Evolutionary conservation across 768 basidiomycete species (phyloP).

Genomic region (Pisolithus microcarpus): DNA sequence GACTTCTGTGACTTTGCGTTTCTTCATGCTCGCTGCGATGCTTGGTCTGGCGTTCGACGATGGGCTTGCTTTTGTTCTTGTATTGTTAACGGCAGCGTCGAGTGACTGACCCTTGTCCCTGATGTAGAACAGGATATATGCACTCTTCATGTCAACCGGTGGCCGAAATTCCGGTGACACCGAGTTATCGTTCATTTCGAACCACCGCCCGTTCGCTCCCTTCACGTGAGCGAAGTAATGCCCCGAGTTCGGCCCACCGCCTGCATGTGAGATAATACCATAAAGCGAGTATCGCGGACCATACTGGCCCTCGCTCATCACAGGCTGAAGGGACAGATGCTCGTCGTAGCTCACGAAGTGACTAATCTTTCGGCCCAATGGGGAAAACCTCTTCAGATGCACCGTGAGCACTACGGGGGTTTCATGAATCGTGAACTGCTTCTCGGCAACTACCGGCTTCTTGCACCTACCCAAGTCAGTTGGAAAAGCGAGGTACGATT

Average conservation of each 20-base stretch:
- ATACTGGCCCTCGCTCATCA: slow-evolving; percentile 77
- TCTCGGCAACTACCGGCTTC: slow-evolving; percentile 81
- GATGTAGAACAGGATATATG: slow-evolving; percentile 92
- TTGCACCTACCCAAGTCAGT: slow-evolving; percentile 66
- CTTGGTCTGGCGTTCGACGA: slow-evolving; percentile 25
- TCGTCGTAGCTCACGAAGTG: slow-evolving; percentile 76
- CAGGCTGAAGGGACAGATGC: slow-evolving; percentile 58
- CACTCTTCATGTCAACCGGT: slow-evolving; percentile 64
- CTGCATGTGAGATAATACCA: slow-evolving; percentile 89
- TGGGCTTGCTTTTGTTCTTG: not conserved
- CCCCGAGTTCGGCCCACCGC: slow-evolving; percentile 88
- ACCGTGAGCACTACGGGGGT: slow-evolving; percentile 85
- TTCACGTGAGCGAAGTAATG: slow-evolving; percentile 91
- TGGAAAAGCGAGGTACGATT: slow-evolving; percentile 3
- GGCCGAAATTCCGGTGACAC: slow-evolving; percentile 39
- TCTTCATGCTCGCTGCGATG: slow-evolving; percentile 43
- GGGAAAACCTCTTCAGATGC: slow-evolving; percentile 93
- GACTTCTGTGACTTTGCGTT: slow-evolving; percentile 39
- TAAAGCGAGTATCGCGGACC: slow-evolving; percentile 82
- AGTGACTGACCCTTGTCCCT: slow-evolving; percentile 70
- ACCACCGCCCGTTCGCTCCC: slow-evolving; percentile 65
- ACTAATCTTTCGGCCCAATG: slow-evolving; percentile 79
- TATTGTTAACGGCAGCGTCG: slow-evolving; percentile 32
- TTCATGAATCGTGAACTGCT: slow-evolving; percentile 81
- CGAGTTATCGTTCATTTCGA: slow-evolving; percentile 89